phyloP scores from a whole-genome alignment of 163 green algal species.

The Smithsoniella earleae region DNA sequence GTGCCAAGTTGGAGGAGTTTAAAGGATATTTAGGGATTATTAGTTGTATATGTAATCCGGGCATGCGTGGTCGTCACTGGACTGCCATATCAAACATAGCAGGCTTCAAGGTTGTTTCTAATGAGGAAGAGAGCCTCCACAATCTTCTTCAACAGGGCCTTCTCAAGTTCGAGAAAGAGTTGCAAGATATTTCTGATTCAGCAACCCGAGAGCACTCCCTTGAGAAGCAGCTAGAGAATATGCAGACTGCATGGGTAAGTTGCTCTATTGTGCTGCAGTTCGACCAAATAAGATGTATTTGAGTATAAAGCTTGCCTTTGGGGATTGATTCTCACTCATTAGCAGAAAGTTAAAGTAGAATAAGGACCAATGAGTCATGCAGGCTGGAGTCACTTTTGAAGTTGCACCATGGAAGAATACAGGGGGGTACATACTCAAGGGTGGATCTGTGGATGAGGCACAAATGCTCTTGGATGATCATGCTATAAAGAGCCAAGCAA shows the following conservation, averaged over 20 bases:
- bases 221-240: constrained; percentile 48
- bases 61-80: constrained; percentile 45
- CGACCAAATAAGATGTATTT: no score
- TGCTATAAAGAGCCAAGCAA: constrained; percentile 65
- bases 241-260: constrained; percentile 43
- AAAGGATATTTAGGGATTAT: constrained; percentile 42
- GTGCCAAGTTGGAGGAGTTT: constrained; percentile 46
- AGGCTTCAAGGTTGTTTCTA: constrained; percentile 33
- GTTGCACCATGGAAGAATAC: constrained; percentile 55
- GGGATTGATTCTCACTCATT: no score
- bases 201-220: constrained; percentile 49
- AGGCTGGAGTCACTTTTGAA: constrained; percentile 43
- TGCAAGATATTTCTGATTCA: constrained; percentile 42
- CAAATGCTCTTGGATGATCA: constrained; percentile 67
- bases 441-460: constrained; percentile 44
- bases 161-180: constrained; percentile 28
- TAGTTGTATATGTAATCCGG: constrained; percentile 43
- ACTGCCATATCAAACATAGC: constrained; percentile 36
- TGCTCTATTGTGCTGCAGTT: no score
- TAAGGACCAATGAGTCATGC: no score
- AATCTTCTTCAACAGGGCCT: constrained; percentile 33
- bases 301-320: no score
- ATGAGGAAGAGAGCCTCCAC: constrained; percentile 35
- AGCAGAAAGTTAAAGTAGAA: no score
- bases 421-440: constrained; percentile 51